These are phyloP conservation scores for Trichoderma endophyticum DNA, from an alignment of 2,329 filamentous ascomycete genomes.

Conservation along the genomic window DNA sequence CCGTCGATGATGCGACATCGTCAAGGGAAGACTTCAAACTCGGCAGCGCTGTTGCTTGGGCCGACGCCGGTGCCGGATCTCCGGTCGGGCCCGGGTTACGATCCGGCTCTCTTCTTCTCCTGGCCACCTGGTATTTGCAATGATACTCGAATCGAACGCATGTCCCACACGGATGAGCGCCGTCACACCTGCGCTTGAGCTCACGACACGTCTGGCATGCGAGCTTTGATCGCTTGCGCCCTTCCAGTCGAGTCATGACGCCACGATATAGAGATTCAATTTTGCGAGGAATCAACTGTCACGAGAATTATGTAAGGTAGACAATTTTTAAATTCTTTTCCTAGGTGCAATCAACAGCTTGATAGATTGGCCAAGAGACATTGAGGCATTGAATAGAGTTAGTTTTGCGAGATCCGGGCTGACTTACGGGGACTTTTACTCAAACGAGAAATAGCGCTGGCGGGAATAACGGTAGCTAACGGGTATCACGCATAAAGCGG, in stretches of 20 bases:
- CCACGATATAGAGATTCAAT: neutral
- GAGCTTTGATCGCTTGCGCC: conserved; percentile 2
- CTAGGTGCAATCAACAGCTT: neutral
- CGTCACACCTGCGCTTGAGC: conserved; percentile 1
- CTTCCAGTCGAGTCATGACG: neutral
- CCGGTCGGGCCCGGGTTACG: neutral
- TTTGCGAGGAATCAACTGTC: neutral
- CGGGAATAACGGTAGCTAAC: neutral
- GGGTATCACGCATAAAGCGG: conserved; percentile 13
- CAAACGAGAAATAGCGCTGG: neutral
- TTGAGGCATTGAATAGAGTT: neutral
- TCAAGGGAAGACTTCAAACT: neutral
- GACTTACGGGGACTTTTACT: neutral
- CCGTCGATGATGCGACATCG: neutral
- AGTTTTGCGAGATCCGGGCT: neutral
- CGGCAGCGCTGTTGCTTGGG: neutral
- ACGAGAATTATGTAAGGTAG: neutral
- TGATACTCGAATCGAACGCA: conserved; percentile 8
- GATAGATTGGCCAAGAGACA: neutral
- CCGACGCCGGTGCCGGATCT: neutral
- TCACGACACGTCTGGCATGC: conserved; percentile 9
- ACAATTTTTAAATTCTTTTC: neutral
- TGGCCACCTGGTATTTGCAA: neutral
- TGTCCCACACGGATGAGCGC: conserved; percentile 5
- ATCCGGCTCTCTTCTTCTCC: neutral